Base-by-base conservation (phyloP, 75 land plant genomes). In the Picea glauca region DNA sequence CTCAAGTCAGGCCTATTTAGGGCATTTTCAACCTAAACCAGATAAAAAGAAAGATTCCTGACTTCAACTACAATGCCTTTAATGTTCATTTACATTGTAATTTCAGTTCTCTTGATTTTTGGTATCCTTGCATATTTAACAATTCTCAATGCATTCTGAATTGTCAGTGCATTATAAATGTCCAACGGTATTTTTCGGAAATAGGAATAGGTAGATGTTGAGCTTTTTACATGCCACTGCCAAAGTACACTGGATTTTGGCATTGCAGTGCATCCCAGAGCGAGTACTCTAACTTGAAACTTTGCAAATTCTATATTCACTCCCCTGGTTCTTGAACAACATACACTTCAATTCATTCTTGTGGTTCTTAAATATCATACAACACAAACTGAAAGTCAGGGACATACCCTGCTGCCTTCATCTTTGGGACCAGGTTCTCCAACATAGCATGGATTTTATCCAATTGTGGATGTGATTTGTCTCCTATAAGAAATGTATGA, bases 301-400 rank as follows among this genome's bases (percentile, higher is more conserved):
- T 30, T 12, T 26, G 5, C 66, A 64, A 64, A 13, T 64, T 64
- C 14, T 13, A 14, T 33, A 64, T 30, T 31, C 9, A 64, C 3
- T 3, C 13, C 3, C 66, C 38, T 35, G 33, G 17, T 65, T 32
- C 38, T 32, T 65, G 15, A 65, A 32, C 68, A 65, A 40, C 43
- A 40, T 40, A 40, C 3, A 40, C 3, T 4, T 40, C 43, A 40
- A 5, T 40, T 40, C 5, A 40, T 40, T 40, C 43, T 3, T 40
- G 43, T 40, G 43, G 43, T 40, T 40, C 43, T 40, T 40, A 40
- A 40, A 40, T 40, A 91, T 65, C 68, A 65, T 64, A 32, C 33
- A 32, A 14, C 33, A 32, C 13, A 31, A 4, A 65, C 15, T 21
- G 33, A 32, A 65, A 65, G 33, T 64, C 66, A 13, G 33, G 35